Percentiles rank a stretch among this genome's conserved stretches.
Conservation (phyloP, 495 filamentous ascomycete genomes). For the Lophiotrema nucula region DNA sequence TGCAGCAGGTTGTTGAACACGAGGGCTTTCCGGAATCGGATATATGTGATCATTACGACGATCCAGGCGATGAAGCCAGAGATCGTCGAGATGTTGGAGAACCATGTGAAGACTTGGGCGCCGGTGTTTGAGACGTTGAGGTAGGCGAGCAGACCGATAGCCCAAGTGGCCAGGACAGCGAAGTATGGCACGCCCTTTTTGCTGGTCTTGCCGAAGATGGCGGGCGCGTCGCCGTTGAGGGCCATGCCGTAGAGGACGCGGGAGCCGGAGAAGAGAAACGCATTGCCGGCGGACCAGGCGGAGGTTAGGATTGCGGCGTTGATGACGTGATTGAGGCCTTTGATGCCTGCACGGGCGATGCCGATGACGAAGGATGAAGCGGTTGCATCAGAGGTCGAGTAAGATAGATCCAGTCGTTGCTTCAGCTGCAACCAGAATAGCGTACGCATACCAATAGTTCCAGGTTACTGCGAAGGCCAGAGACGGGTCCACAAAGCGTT, state of each 20-base stretch:
- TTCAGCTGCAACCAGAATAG: constrained; percentile 38
- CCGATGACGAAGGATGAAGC: constrained; percentile 31
- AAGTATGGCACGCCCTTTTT: constrained; percentile 26
- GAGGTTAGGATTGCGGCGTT: constrained; percentile 31
- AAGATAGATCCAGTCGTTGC: constrained; percentile 48
- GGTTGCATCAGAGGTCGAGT: constrained; percentile 40
- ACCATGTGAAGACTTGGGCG: constrained; percentile 31
- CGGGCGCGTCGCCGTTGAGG: constrained; percentile 22
- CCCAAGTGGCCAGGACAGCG: constrained; percentile 27
- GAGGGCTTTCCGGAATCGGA: constrained; percentile 51
- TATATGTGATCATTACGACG: constrained; percentile 37
- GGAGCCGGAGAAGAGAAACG: constrained; percentile 30
- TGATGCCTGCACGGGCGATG: constrained; percentile 20
- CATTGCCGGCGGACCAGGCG: constrained; percentile 33
- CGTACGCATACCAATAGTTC: constrained; percentile 39
- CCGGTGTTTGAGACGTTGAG: constrained; percentile 29
- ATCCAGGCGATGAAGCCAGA: constrained; percentile 41
- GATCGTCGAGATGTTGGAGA: constrained; percentile 37
- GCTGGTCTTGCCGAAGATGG: constrained; percentile 29
- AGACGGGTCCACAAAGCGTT: constrained; percentile 28
- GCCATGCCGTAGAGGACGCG: constrained; percentile 31
- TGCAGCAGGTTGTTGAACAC: constrained; percentile 40
- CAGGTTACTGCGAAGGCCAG: constrained; percentile 23
- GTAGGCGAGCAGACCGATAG: constrained; percentile 25
- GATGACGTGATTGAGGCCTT: constrained; percentile 26